Base-by-base conservation (phyloP, 1,139 yeast species). In the Debaryomyces robertsiae region DNA sequence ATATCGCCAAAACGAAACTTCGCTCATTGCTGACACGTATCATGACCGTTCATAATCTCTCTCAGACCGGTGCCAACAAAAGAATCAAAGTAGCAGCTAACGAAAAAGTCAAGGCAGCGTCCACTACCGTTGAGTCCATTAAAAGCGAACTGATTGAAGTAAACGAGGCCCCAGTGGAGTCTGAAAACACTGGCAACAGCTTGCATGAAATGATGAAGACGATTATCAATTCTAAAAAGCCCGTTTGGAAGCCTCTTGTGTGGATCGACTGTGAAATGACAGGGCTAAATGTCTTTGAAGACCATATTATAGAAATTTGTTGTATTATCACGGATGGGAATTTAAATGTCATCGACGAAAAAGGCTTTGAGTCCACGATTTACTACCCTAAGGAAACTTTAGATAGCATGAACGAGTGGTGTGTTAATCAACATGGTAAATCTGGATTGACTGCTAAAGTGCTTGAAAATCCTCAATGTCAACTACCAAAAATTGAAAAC, bases 181-280 rank as follows among this genome's bases (percentile, higher is more conserved):
- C 16, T 25, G 18, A 9, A 4, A 17, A 23, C 6, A 16, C 7
- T 6, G 36, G 18, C 6, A 9, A n/a, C 9, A 10, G 15, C 36
- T 27, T 38, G 15, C 41, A 38, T 14, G 22, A 15, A 13, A 23
- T 34, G 36, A 44, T 46, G 45, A 30, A 30, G 30, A 25, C 30
- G n/a, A 33, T 46, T 15, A 19, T 42, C 14, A 35, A 40, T 17
- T 31, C 39, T n/a, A 42, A 38, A 14, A 16, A 39, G 9, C 32
- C 36, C 3, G 30, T 41, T 11, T 38, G 45, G 47, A 57, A 60
- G 38, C 75, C 81, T 4, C 61, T 87, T 15, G 94, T 90, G 3
- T 90, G 97, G 97, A 75, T 90, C 19, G 97, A 90, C 63, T 72
- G 77, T 51, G 76, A 69, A 52, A 94, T 94, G 98, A 94, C 99